phyloP scores from a whole-genome alignment of 208 protist genomes.

The Leishmania braziliensis region DNA sequence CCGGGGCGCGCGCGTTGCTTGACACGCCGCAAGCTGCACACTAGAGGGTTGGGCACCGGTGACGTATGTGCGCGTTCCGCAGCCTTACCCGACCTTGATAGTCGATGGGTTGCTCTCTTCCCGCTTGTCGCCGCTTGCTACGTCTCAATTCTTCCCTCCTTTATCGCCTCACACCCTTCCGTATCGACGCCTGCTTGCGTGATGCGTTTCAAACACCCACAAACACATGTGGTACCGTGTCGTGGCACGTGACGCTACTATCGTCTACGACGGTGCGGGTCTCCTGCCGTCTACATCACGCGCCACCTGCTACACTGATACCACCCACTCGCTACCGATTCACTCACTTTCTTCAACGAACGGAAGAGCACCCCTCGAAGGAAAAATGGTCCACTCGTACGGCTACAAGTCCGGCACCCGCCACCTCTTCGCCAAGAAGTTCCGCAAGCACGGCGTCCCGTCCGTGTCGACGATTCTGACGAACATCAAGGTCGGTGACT shows the following conservation, averaged over 20 bases:
- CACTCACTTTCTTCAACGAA: slow-evolving; percentile 5
- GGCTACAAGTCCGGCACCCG: slow-evolving; percentile 98
- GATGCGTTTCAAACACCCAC: not conserved
- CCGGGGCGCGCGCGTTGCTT: not conserved
- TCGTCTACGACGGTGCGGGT: not conserved
- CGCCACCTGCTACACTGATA: not conserved
- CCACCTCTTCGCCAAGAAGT: slow-evolving; percentile 97
- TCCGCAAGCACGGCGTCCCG: slow-evolving; percentile 95
- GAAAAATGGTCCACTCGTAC: slow-evolving; percentile 92
- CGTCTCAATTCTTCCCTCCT: not conserved
- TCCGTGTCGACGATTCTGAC: slow-evolving; percentile 96
- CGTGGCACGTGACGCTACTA: not conserved
- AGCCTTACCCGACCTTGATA: not conserved
- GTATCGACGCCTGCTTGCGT: not conserved
- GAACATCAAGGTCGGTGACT: slow-evolving; percentile 98
- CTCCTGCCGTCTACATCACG: not conserved
- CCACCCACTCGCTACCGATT: not conserved
- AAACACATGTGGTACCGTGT: not conserved
- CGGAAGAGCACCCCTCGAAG: slow-evolving; percentile 1
- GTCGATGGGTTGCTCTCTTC: not conserved
- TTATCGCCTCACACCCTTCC: not conserved
- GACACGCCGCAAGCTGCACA: not conserved
- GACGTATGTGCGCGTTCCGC: slow-evolving; percentile 2
- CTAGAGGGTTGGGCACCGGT: not conserved
- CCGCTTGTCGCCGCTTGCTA: not conserved